phyloP scores from a whole-genome alignment of 2,329 filamentous ascomycete species.

The Aspergillus ochraceus region DNA sequence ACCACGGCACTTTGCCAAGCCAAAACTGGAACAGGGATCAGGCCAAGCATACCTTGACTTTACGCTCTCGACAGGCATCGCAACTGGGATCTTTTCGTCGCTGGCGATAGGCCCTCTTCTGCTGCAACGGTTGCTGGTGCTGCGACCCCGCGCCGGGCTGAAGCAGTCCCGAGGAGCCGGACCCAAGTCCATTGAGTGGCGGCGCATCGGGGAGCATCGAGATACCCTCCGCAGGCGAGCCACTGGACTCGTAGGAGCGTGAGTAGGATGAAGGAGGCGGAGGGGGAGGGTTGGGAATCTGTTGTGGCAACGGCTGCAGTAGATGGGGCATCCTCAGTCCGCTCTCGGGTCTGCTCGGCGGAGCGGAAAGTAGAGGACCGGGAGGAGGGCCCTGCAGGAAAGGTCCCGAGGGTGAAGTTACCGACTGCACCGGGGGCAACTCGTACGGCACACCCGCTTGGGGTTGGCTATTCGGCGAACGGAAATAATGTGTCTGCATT shows the following conservation, averaged over 20 bases:
- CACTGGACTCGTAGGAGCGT: slow-evolving; percentile 42
- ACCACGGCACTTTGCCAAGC: not conserved
- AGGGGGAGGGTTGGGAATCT: slow-evolving; percentile 22
- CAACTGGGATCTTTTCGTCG: slow-evolving; percentile 95
- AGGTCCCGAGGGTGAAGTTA: slow-evolving; percentile 32
- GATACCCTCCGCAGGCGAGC: slow-evolving; percentile 39
- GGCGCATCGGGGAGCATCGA: slow-evolving; percentile 37
- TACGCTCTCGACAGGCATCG: slow-evolving; percentile 87
- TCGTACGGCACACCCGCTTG: slow-evolving; percentile 31
- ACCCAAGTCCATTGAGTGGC: slow-evolving; percentile 39
- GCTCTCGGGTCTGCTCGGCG: slow-evolving; percentile 40
- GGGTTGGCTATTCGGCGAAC: slow-evolving; percentile 25
- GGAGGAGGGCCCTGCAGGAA: slow-evolving; percentile 26
- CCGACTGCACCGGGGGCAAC: slow-evolving; percentile 37
- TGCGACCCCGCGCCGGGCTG: slow-evolving; percentile 52
- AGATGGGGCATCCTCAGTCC: slow-evolving; percentile 44
- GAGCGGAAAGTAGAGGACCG: slow-evolving; percentile 34
- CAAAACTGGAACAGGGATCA: not conserved
- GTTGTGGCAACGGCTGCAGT: slow-evolving; percentile 37
- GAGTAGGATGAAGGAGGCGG: slow-evolving; percentile 31
- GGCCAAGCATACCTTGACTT: slow-evolving; percentile 57
- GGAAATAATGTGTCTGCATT: slow-evolving; percentile 38
- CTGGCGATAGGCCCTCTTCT: slow-evolving; percentile 93
- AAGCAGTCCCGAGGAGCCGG: slow-evolving; percentile 34
- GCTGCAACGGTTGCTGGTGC: slow-evolving; percentile 62